These are phyloP conservation scores for Circinella minor DNA, from an alignment of 371 early-diverging fungal genomes.

Conservation along the genomic window DNA sequence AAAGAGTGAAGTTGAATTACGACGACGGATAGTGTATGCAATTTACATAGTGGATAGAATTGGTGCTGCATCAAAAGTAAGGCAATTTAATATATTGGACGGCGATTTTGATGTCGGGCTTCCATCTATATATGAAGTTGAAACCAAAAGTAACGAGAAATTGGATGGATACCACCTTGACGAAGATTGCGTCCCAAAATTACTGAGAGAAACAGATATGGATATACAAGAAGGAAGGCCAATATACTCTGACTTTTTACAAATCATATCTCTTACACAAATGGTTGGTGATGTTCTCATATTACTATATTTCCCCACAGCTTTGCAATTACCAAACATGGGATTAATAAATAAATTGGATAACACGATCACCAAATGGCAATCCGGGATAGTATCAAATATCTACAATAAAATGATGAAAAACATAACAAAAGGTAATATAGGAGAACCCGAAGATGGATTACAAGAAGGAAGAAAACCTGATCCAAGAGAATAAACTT, in stretches of 20 bases:
- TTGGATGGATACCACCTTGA: neutral
- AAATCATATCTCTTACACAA: neutral
- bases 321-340: too few species aligned
- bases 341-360: too few species aligned
- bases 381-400: too few species aligned
- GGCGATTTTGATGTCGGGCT: neutral
- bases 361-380: too few species aligned
- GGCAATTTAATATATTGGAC: neutral
- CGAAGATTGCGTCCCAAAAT: neutral
- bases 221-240: neutral
- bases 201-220: neutral
- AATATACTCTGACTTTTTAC: neutral
- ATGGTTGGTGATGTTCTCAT: neutral
- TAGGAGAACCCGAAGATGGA: too few species aligned
- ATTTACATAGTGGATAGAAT: neutral
- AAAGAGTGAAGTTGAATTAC: neutral
- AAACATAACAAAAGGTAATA: too few species aligned
- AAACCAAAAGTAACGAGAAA: neutral
- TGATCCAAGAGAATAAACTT: too few species aligned
- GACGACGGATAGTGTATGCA: neutral
- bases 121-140: neutral
- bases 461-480: too few species aligned
- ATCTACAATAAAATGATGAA: too few species aligned
- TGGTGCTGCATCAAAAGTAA: neutral
- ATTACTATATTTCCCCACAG: too few species aligned